A percentile compares a stretch with the other conserved stretches of the same genome.
These are phyloP conservation scores for Aspergillus neotritici DNA, from an alignment of 2,329 filamentous ascomycete genomes.

Conservation along the genomic window DNA sequence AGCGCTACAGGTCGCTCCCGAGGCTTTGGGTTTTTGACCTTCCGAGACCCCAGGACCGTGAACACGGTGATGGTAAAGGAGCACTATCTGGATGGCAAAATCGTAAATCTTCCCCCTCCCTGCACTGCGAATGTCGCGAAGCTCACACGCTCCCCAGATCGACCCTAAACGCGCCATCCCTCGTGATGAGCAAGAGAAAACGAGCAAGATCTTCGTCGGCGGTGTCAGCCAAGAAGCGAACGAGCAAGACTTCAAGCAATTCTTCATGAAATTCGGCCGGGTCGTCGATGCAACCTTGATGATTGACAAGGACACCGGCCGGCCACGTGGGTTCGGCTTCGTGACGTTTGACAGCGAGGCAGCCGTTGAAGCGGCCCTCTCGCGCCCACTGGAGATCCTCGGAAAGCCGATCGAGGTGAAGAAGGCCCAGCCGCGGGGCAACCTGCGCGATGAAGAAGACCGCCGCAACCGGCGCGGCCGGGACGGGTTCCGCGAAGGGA, in stretches of 20 bases:
- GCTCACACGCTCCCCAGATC: constrained; percentile 57
- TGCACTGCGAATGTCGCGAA: constrained; percentile 5
- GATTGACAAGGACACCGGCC: constrained; percentile 99
- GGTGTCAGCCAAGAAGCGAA: constrained; percentile 96
- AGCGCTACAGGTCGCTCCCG: constrained; percentile 87
- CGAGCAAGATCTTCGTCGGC: constrained; percentile 97
- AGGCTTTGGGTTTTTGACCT: constrained; percentile 95
- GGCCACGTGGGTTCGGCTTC: constrained; percentile 92
- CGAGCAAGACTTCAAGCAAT: constrained; percentile 91
- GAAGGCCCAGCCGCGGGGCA: constrained; percentile 91
- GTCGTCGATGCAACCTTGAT: constrained; percentile 97
- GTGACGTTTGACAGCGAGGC: constrained; percentile 96
- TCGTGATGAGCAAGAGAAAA: constrained; percentile 95
- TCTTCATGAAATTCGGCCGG: constrained; percentile 93
- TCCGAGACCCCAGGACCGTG: constrained; percentile 94
- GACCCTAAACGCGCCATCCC: constrained; percentile 97
- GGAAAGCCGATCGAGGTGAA: constrained; percentile 98
- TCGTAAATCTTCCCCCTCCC: constrained; percentile 56
- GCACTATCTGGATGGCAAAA: constrained; percentile 95
- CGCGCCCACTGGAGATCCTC: constrained; percentile 79
- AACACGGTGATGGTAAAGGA: constrained; percentile 99
- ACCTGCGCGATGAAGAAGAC: constrained; percentile 85
- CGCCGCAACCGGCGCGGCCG: constrained; percentile 44
- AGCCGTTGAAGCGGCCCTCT: constrained; percentile 86
- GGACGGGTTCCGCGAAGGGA: constrained; percentile 38